These are phyloP conservation scores for Backusella luteola DNA, from an alignment of 192 early-diverging fungal species.

Conservation along the genomic window DNA sequence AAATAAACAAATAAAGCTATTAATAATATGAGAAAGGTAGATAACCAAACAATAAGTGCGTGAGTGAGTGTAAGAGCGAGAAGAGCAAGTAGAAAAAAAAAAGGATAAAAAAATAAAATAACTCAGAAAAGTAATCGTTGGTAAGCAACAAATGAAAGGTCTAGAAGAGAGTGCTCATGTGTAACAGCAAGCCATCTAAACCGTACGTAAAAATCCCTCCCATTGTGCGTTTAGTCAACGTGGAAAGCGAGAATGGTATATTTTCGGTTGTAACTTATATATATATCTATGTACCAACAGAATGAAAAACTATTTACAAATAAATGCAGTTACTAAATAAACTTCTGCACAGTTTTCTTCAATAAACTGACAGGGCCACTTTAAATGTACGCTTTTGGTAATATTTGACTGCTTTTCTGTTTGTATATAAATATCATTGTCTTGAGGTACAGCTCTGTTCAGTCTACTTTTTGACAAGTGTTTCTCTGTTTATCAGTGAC, in stretches of 20 bases:
- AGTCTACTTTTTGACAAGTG: not conserved
- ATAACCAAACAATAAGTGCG: not conserved
- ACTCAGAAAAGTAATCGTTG: not conserved
- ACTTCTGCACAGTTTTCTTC: not conserved
- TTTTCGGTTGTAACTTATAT: not conserved
- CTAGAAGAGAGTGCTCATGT: not conserved
- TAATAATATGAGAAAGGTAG: not conserved
- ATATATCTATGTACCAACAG: not conserved
- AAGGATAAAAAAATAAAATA: not conserved
- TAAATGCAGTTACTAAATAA: not conserved
- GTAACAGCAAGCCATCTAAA: not conserved
- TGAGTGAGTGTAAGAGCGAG: not conserved
- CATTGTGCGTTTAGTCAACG: not conserved
- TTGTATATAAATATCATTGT: not conserved
- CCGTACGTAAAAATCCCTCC: not conserved
- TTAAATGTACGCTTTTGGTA: not conserved
- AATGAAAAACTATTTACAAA: not conserved
- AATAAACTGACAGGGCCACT: not conserved
- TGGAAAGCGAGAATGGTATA: not conserved
- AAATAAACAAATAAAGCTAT: not conserved
- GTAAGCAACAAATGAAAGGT: not conserved
- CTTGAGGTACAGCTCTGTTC: not conserved
- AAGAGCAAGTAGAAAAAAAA: not conserved
- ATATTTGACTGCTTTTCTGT: not conserved
- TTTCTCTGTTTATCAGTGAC: not conserved